Evolutionary conservation across 2,329 filamentous ascomycete genomes (phyloP), one percentile per base, ranked within the genome.

Genomic region (Aspergillus eucalypticola): DNA sequence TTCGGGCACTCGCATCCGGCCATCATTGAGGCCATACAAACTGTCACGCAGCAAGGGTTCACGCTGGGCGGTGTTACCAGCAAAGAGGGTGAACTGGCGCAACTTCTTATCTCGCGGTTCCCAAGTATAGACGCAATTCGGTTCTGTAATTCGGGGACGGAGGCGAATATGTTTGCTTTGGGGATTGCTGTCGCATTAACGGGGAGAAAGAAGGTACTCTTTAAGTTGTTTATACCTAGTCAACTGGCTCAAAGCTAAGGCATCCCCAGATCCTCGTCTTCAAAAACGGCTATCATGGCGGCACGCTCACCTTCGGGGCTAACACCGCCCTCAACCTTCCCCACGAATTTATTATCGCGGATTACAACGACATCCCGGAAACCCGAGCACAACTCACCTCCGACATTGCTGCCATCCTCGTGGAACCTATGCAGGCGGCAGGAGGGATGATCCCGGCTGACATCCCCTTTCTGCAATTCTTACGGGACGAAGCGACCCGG

Each of bases 381-480:
- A 81, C 83, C 0, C 73, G 71, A 5, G 32, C 58, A 6, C 63
- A 62, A 2, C 76, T 82, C 10, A 77, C 88, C 7, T 69, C 76
- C 6, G 46, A 56, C 10, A 52, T 90, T 0, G 87, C 86, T 0
- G 87, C 85, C 0, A 85, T 91, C 19, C 67, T 91, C 2, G 76
- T 91, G 0, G 89, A 91, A 72, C 82, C 81, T 0, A 86, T 91
- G 81, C 86, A 89, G 64, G 87, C 87, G 0, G 80, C 83, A 2
- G 87, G 83, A 0, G 88, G 88, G 0, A 84, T 82, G 56, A 81
- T 87, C 5, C 75, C 79, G 0, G 87, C 78, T 0, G 77, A 74
- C 0, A 55, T 52, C 1, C 79, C 80, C 17, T 90, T 90, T 64
- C 71, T 89, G 25, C 61, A 71, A 8, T 78, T 78, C 1, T 73